Evolutionary conservation across 495 filamentous ascomycete species (phyloP).

Genomic region (Amniculicola lignicola): DNA sequence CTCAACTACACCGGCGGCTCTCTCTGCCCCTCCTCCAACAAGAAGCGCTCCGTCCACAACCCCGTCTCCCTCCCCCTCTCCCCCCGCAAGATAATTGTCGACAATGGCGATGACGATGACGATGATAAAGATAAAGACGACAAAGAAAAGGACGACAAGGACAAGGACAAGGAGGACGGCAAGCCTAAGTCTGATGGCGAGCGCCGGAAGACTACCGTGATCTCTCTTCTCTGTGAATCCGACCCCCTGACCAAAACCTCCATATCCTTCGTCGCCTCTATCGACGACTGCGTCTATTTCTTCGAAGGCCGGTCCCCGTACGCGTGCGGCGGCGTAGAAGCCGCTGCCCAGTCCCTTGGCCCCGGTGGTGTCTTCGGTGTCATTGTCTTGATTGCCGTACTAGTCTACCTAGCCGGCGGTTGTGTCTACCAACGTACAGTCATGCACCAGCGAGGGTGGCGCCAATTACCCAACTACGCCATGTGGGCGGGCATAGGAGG

Average conservation of each 20-base stretch:
- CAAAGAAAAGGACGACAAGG: slow-evolving; percentile 43
- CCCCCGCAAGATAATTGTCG: slow-evolving; percentile 31
- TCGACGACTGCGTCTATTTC: slow-evolving; percentile 90
- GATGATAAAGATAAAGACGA: slow-evolving; percentile 43
- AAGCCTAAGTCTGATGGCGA: slow-evolving; percentile 35
- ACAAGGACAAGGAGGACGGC: slow-evolving; percentile 34
- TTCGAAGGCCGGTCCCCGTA: slow-evolving; percentile 89
- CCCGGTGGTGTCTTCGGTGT: slow-evolving; percentile 89
- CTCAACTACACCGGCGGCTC: slow-evolving; percentile 90
- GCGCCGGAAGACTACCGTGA: slow-evolving; percentile 77
- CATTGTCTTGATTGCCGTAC: slow-evolving; percentile 76
- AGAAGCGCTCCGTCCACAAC: slow-evolving; percentile 25
- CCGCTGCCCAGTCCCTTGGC: slow-evolving; percentile 63
- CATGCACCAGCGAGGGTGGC: slow-evolving; percentile 91
- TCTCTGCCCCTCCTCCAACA: slow-evolving; percentile 55
- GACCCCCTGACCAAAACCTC: slow-evolving; percentile 62
- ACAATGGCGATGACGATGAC: slow-evolving; percentile 45
- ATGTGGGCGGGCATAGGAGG: slow-evolving; percentile 86
- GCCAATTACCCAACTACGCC: slow-evolving; percentile 89
- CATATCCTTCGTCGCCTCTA: slow-evolving; percentile 75
- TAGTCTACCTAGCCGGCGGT: slow-evolving; percentile 88
- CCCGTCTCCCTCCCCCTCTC: slow-evolving; percentile 34
- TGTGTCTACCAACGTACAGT: slow-evolving; percentile 95
- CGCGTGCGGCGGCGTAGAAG: slow-evolving; percentile 71
- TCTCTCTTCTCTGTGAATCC: slow-evolving; percentile 90